Percentiles rank a stretch among this genome's conserved stretches.
phyloP scores from a whole-genome alignment of 352 stramenopile genomes.

The Phytophthora foliorum region DNA sequence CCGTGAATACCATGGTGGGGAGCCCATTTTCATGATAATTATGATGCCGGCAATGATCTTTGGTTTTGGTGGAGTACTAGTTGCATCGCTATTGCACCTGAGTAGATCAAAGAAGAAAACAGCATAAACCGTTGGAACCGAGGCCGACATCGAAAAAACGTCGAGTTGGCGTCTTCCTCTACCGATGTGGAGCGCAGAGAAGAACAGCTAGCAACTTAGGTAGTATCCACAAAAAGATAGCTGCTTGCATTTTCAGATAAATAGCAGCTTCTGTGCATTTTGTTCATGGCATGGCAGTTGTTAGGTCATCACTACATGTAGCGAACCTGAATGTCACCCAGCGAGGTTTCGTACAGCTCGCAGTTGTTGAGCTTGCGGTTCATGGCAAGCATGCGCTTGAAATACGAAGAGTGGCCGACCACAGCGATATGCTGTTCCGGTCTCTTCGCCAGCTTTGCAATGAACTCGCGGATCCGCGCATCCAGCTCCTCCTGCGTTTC shows the following conservation, averaged over 20 bases:
- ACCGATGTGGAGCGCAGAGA: not conserved
- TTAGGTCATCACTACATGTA: constrained; percentile 12
- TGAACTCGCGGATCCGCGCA: constrained; percentile 70
- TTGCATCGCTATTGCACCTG: constrained; percentile 60
- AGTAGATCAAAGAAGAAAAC: constrained; percentile 39
- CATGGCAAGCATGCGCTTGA: constrained; percentile 88
- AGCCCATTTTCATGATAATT: constrained; percentile 82
- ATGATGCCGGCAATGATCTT: constrained; percentile 83
- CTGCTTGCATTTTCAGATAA: constrained; percentile 6
- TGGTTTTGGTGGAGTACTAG: constrained; percentile 60
- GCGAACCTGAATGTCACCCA: constrained; percentile 33
- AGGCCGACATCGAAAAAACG: not conserved
- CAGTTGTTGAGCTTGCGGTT: constrained; percentile 85
- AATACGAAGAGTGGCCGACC: constrained; percentile 86
- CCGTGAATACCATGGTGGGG: constrained; percentile 80
- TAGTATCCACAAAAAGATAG: constrained; percentile 15
- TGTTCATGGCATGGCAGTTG: not conserved
- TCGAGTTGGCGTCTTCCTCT: not conserved
- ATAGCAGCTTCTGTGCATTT: not conserved
- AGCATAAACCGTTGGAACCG: constrained; percentile 7
- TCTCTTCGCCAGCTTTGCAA: constrained; percentile 57
- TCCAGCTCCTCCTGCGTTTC: constrained; percentile 72
- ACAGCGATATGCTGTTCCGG: constrained; percentile 81
- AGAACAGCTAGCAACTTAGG: constrained; percentile 3
- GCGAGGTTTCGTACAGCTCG: constrained; percentile 61